A percentile compares a stretch with the other conserved stretches of the same genome.
Conservation (phyloP, 2,329 filamentous ascomycete species). For the Phymatotrichopsis omnivora region DNA sequence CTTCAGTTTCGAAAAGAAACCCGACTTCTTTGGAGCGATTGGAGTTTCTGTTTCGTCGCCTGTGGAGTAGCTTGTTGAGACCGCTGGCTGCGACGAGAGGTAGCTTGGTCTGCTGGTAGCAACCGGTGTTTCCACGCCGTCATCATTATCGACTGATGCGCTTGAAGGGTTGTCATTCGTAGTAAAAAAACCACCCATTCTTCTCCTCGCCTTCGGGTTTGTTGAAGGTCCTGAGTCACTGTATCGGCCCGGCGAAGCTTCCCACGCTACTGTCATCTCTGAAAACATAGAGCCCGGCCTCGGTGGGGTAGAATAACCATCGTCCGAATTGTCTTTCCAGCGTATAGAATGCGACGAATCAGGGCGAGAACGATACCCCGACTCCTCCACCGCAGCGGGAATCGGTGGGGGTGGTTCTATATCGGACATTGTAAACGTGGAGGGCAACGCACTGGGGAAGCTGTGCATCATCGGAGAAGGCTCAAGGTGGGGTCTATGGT, state of each 20-base stretch:
- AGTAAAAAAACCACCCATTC: conserved; percentile 16
- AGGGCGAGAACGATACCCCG: conserved; percentile 19
- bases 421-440: conserved; percentile 14
- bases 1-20: conserved; percentile 30
- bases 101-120: conserved; percentile 18
- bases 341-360: conserved; percentile 17
- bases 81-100: conserved; percentile 4
- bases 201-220: conserved; percentile 13
- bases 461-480: conserved; percentile 19
- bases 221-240: conserved; percentile 20
- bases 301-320: conserved; percentile 12
- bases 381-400: conserved; percentile 25
- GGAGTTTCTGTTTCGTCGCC: conserved; percentile 30
- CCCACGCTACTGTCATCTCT: conserved; percentile 25
- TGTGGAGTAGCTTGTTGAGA: conserved; percentile 27
- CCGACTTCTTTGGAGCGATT: conserved; percentile 25
- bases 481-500: conserved; percentile 11
- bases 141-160: conserved; percentile 17
- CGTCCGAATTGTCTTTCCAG: conserved; percentile 20
- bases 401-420: conserved; percentile 27
- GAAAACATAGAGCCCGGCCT: conserved; percentile 19
- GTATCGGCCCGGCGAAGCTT: conserved; percentile 22
- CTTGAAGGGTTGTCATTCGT: conserved; percentile 26
- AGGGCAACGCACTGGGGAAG: conserved; percentile 5
- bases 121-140: conserved; percentile 11